Conservation (phyloP, 371 early-diverging fungal genomes). For the Coemansia sp. region DNA sequence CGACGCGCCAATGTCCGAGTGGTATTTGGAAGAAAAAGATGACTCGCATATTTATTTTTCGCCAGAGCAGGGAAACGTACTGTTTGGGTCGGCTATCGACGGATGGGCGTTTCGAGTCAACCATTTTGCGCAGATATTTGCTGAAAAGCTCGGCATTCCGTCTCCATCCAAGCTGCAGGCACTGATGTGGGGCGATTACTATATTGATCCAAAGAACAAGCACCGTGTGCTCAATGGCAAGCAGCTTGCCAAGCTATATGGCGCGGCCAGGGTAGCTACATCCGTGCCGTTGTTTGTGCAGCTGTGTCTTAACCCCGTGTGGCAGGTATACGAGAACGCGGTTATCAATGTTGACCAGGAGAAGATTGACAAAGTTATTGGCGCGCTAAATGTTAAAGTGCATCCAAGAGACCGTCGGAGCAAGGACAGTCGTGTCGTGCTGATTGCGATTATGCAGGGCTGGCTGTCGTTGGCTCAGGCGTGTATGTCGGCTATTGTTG, state of each 20-base stretch:
- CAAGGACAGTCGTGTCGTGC: conserved; percentile 75
- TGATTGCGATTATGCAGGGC: conserved; percentile 76
- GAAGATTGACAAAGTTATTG: conserved; percentile 89
- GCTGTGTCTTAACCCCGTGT: conserved; percentile 90
- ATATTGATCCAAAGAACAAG: conserved; percentile 85
- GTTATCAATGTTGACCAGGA: conserved; percentile 73
- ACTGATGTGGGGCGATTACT: conserved; percentile 95
- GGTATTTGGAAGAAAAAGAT: conserved; percentile 86
- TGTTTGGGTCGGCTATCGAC: conserved; percentile 93
- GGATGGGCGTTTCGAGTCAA: conserved; percentile 97
- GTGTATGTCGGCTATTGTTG: conserved; percentile 75
- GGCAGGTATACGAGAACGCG: conserved; percentile 91
- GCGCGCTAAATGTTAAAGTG: conserved; percentile 80
- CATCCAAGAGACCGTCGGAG: conserved; percentile 82
- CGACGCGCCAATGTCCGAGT: conserved; percentile 53
- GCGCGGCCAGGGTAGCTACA: conserved; percentile 31
- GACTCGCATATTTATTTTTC: conserved; percentile 92
- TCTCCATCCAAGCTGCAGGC: conserved; percentile 46
- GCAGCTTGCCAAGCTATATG: conserved; percentile 55
- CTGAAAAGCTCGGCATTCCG: conserved; percentile 78
- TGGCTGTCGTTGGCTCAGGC: conserved; percentile 82
- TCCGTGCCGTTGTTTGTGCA: conserved; percentile 91
- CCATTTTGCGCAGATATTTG: conserved; percentile 90
- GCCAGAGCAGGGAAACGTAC: conserved; percentile 92
- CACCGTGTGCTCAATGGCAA: conserved; percentile 85